Evolutionary conservation across 768 basidiomycete species (phyloP), one percentile per base, ranked within the genome.

Genomic region (Obba rivulosa): DNA sequence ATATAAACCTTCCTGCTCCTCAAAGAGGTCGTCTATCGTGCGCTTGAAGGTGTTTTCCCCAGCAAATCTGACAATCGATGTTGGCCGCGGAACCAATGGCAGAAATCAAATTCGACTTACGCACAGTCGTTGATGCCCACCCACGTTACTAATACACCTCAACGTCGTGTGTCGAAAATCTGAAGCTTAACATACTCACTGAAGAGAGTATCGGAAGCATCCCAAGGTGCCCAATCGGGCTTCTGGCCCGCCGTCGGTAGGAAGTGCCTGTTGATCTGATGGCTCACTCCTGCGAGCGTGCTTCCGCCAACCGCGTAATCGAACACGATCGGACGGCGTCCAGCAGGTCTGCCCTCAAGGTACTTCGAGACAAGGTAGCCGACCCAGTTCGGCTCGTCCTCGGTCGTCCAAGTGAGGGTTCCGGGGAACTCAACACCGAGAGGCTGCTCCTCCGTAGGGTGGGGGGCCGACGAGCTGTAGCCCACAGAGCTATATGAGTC

Each of bases 81-180:
- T n/a, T n/a, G n/a, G n/a, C n/a, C n/a, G n/a, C n/a, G n/a, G n/a
- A n/a, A n/a, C n/a, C n/a, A n/a, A n/a, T n/a, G n/a, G n/a, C n/a
- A n/a, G n/a, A n/a, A n/a, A n/a, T n/a, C n/a, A n/a, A n/a, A n/a
- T n/a, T n/a, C n/a, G n/a, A 53, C 72, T 43, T 59, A 79, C 78
- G 70, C 77, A 68, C 76, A 75, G 62, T 84, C 83, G 49, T 85
- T 85, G 48, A 84, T 83, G 3, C 83, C 83, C 41, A 82, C 67
- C 79, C 80, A 84, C 2, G 77, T 80, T 4, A 80, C 81, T 83
- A 46, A 31, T n/a, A n/a, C n/a, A n/a, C n/a, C n/a, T n/a, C n/a
- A 10, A 39, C 21, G 28, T 31, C 28, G n/a, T n/a, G n/a, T n/a
- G n/a, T n/a, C 28, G 13, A 13, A n/a, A n/a, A n/a, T n/a, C n/a